Conservation (phyloP, 805 yeast genomes). For the Metschnikowia arizonensis region DNA sequence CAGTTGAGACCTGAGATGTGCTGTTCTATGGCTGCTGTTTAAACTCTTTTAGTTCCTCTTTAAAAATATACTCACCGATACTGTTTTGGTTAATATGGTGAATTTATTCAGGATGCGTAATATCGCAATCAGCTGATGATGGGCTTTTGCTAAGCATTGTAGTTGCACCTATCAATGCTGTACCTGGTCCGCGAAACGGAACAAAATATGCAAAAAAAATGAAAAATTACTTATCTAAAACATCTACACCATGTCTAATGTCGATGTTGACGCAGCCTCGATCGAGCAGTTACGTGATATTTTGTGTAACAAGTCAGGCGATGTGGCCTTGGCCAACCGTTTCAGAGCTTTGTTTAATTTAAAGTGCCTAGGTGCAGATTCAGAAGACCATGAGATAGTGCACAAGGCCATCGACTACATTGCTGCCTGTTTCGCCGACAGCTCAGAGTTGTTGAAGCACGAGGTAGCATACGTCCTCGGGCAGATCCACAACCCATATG, state of each 20-base stretch:
- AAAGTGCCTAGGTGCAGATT: conserved; percentile 80
- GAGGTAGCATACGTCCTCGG: conserved; percentile 98
- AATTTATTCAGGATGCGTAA: background rate
- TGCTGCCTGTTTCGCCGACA: conserved; percentile 75
- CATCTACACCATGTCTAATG: conserved; percentile 25
- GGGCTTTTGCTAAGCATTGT: background rate
- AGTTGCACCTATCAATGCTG: conserved; percentile 4
- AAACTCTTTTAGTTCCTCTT: no score
- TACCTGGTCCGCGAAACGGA: conserved; percentile 7
- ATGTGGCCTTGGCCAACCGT: conserved; percentile 73
- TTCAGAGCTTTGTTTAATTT: conserved; percentile 92
- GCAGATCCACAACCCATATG: conserved; percentile 79
- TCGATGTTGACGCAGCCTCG: conserved; percentile 38
- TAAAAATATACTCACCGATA: no score
- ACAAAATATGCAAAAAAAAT: conserved; percentile 5
- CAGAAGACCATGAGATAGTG: conserved; percentile 50
- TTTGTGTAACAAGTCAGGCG: conserved; percentile 60
- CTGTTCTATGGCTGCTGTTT: no score
- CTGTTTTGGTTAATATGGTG: no score
- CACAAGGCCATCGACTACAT: conserved; percentile 72
- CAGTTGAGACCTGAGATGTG: no score
- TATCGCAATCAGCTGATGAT: background rate
- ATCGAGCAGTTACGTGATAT: conserved; percentile 72
- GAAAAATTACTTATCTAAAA: background rate
- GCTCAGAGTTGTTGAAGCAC: conserved; percentile 88